These are phyloP conservation scores for Perilla frutescens DNA, from an alignment of 257 asterid genomes.

Conservation along the genomic window DNA sequence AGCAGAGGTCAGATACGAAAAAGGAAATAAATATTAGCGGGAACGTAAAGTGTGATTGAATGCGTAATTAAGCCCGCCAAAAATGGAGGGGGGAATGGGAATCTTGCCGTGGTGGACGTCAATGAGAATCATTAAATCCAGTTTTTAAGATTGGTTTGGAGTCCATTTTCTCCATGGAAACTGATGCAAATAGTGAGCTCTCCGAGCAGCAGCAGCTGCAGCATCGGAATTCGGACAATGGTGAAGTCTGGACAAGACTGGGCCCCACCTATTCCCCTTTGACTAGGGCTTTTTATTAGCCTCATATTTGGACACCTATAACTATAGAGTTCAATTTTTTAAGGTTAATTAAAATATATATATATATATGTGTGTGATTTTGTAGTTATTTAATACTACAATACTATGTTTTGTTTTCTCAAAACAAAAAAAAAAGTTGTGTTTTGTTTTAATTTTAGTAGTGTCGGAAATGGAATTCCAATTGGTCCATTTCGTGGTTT, in stretches of 20 bases:
- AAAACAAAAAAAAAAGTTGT: no score
- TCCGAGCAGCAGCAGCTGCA: conserved; percentile 36
- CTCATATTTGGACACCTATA: background rate
- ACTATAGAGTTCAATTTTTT: background rate
- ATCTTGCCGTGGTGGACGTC: conserved; percentile 53
- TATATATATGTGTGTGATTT: no score
- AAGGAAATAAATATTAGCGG: conserved; percentile 39
- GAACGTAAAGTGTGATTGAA: conserved; percentile 41
- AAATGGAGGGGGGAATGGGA: conserved; percentile 30
- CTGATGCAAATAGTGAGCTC: conserved; percentile 37
- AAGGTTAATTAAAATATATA: no score
- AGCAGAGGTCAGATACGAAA: background rate
- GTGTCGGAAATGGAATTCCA: no score
- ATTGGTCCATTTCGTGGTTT: no score
- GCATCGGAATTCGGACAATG: conserved; percentile 29
- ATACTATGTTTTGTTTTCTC: no score
- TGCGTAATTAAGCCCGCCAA: conserved; percentile 44
- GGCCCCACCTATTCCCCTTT: conserved; percentile 51
- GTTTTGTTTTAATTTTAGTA: no score
- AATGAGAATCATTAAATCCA: conserved; percentile 46
- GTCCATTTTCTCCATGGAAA: conserved; percentile 41
- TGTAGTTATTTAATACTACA: background rate
- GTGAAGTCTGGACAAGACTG: conserved; percentile 39
- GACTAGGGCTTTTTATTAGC: conserved; percentile 42
- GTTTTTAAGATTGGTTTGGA: conserved; percentile 40